Conservation (phyloP, 1,139 yeast genomes). For the Geotrichum klebahnii region DNA sequence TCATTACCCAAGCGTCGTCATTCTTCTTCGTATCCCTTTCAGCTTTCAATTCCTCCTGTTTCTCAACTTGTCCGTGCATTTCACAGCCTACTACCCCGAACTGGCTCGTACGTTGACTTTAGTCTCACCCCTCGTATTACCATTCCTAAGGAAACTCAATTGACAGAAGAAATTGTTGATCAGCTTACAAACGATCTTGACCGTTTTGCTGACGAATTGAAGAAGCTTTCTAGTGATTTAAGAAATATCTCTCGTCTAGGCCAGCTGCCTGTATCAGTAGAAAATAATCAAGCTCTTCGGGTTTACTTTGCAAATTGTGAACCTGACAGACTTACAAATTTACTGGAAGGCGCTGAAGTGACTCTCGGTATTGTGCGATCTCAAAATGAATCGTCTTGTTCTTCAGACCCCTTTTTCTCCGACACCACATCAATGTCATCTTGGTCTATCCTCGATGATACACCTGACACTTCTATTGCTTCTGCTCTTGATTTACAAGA, state of each 20-base stretch:
- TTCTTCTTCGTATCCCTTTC: not conserved
- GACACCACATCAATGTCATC: no score
- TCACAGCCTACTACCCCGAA: constrained; percentile 15
- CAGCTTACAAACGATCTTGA: constrained; percentile 29
- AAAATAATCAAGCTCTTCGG: constrained; percentile 33
- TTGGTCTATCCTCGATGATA: not conserved
- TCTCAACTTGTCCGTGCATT: constrained; percentile 16
- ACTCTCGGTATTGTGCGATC: constrained; percentile 32
- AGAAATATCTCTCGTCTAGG: constrained; percentile 36
- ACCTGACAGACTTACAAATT: constrained; percentile 32
- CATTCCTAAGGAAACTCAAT: constrained; percentile 31
- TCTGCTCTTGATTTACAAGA: no score
- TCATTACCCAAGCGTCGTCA: not conserved
- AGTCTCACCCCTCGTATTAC: constrained; percentile 35
- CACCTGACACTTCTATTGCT: constrained; percentile 6
- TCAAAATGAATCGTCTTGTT: constrained; percentile 7
- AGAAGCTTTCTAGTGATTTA: constrained; percentile 32
- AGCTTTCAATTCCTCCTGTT: constrained; percentile 14
- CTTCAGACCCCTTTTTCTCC: constrained; percentile 12
- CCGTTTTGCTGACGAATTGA: constrained; percentile 30
- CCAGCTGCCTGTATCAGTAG: constrained; percentile 40
- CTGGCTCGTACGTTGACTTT: constrained; percentile 36
- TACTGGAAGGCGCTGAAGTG: constrained; percentile 37
- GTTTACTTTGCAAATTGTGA: constrained; percentile 42
- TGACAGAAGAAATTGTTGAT: constrained; percentile 30